Evolutionary conservation across 179 eudicot genomes (phyloP).

Genomic region (Beta lomatogona): DNA sequence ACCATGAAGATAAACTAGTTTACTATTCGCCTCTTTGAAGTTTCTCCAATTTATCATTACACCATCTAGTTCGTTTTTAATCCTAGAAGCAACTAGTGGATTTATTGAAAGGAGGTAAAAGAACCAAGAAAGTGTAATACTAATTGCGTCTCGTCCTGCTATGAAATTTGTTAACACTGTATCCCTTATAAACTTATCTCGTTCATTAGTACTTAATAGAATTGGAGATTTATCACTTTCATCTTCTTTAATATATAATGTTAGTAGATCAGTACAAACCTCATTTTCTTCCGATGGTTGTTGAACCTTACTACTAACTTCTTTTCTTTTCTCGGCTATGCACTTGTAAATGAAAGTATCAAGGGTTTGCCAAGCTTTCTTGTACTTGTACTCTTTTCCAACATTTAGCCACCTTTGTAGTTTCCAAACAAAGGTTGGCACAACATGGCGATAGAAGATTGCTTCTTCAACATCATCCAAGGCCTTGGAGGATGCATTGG

Average conservation of each 20-base stretch:
- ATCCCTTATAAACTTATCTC: slow-evolving; percentile 30
- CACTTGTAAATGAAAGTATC: slow-evolving; percentile 23
- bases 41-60: not conserved
- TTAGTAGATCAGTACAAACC: slow-evolving; percentile 7
- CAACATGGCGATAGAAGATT: slow-evolving; percentile 18
- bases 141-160: slow-evolving; percentile 34
- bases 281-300: not conserved
- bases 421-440: slow-evolving; percentile 31
- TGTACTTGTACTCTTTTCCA: slow-evolving; percentile 20
- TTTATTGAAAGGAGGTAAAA: slow-evolving; percentile 27
- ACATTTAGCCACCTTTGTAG: slow-evolving; percentile 18
- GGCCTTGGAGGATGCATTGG: slow-evolving; percentile 15
- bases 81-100: slow-evolving; percentile 4
- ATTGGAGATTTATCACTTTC: not conserved
- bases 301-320: not conserved
- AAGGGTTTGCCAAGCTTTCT: slow-evolving; percentile 21
- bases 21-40: slow-evolving; percentile 5
- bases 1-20: slow-evolving; percentile 49
- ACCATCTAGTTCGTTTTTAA: slow-evolving; percentile 13
- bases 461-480: slow-evolving; percentile 24
- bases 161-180: slow-evolving; percentile 19
- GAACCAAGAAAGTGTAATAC: slow-evolving; percentile 32
- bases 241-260: slow-evolving; percentile 14
- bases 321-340: slow-evolving; percentile 2
- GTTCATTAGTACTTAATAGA: not conserved